These are phyloP conservation scores for Erodium maritimum DNA, from an alignment of 345 rosid genomes.

Conservation along the genomic window DNA sequence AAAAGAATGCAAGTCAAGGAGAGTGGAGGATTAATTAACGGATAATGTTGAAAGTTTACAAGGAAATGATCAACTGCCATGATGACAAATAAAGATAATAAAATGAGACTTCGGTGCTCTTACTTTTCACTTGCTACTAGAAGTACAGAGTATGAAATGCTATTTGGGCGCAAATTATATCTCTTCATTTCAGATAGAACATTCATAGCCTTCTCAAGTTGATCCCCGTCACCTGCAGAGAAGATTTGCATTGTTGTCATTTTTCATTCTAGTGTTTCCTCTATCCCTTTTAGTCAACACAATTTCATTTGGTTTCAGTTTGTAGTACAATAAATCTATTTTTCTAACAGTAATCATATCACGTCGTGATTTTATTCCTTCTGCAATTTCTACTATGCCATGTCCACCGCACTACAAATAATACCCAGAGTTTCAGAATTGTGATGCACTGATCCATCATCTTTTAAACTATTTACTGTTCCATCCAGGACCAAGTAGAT, in stretches of 20 bases:
- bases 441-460: too few species aligned
- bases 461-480: too few species aligned
- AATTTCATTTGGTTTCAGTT: too few species aligned
- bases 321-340: too few species aligned
- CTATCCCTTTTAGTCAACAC: neutral
- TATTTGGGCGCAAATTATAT: constrained; percentile 48
- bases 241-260: constrained; percentile 6
- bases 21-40: constrained; percentile 3
- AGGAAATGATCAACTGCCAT: too few species aligned
- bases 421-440: too few species aligned
- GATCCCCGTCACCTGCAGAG: constrained; percentile 73
- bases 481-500: too few species aligned
- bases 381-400: too few species aligned
- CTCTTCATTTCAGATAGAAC: constrained; percentile 63
- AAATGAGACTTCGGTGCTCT: neutral
- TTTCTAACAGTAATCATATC: too few species aligned
- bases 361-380: too few species aligned
- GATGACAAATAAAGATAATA: too few species aligned
- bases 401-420: too few species aligned
- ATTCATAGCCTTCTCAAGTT: constrained; percentile 66
- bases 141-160: constrained; percentile 74
- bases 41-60: neutral
- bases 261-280: constrained; percentile 3
- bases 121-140: constrained; percentile 79
- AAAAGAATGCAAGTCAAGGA: constrained; percentile 11